Base-by-base conservation (phyloP, 2,329 filamentous ascomycete genomes). In the Lasiodiplodia sp. region DNA sequence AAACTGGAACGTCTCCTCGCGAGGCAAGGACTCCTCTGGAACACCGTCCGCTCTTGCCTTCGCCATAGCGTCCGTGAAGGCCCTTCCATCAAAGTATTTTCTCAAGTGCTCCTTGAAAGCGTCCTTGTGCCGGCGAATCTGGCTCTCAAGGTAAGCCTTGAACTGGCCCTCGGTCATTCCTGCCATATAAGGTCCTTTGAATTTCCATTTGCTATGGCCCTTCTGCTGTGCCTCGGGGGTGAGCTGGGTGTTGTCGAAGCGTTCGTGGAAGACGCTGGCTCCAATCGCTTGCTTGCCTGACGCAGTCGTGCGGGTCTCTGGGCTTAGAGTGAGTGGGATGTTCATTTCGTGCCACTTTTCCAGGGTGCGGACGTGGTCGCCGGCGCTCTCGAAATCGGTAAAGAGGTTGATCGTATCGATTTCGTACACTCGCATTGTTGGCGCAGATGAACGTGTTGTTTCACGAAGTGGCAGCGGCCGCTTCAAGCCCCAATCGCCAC, bases 401-500 rank as follows among this genome's bases (percentile, higher is more conserved):
- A 97, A 86, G 78, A 94, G 91, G 80, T 97, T 94, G 73, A 89
- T 87, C 2, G 93, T 92, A 82, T 98, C 95, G 71, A 97, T 86
- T 70, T 91, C 87, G 74, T 89, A 89, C 73, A 98, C 82, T 71
- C 92, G 88, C 66, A 97, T 87, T 62, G 92, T 84, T 11, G 94
- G 92, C n/a, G 89, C 90, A 55, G 80, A 83, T 7, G 89, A 89
- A 66, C 88, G 88, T 23, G 89, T 87, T 5, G 93, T 94, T 3
- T 91, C 89, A 78, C 91, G 91, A 10, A 91, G 82, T 1, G 95
- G 95, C 6, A 98, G 84, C 1, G 93, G 86, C 67, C 95, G 86
- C 83, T 98, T 98, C 74, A 97, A 83, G 16, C 95, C 95, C 94
- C 95, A 98, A 76, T 98, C 95, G 44, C 95, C 95, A 75, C 88